A percentile compares a stretch with the other conserved stretches of the same genome.
phyloP scores from a whole-genome alignment of 2,329 filamentous ascomycete genomes.

The Ilyonectria mors-panacis region DNA sequence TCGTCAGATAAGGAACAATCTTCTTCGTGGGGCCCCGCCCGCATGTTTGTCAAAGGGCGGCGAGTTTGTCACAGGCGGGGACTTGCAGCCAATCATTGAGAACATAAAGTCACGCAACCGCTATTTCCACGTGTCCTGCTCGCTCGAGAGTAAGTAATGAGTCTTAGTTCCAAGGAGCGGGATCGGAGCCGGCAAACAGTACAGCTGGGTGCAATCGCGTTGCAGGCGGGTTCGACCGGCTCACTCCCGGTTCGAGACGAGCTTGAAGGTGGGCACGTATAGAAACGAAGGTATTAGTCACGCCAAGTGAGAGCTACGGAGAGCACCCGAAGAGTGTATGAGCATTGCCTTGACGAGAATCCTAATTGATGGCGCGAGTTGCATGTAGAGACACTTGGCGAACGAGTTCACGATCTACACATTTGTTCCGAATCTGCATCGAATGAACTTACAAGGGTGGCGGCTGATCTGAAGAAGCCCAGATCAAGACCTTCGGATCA shows the following conservation, averaged over 20 bases:
- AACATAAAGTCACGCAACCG: conserved; percentile 5
- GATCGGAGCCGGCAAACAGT: conserved; percentile 25
- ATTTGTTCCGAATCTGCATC: neutral
- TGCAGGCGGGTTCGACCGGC: conserved; percentile 13
- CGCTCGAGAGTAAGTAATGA: conserved; percentile 20
- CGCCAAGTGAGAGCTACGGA: neutral
- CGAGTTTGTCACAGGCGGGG: neutral
- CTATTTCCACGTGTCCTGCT: neutral
- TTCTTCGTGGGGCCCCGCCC: conserved; percentile 1
- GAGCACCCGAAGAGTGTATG: neutral
- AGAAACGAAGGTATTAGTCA: conserved; percentile 22
- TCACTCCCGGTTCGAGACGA: conserved; percentile 27
- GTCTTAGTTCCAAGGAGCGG: conserved; percentile 24
- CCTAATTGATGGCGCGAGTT: neutral
- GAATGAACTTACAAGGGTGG: neutral
- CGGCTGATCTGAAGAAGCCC: neutral
- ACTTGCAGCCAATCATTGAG: conserved; percentile 16
- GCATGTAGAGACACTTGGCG: neutral
- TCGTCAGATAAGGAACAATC: neutral
- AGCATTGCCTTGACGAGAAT: neutral
- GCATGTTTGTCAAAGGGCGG: neutral
- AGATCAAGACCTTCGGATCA: neutral
- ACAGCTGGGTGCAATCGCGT: conserved; percentile 4
- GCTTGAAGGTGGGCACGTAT: conserved; percentile 28
- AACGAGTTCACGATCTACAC: neutral